These are phyloP conservation scores for Cerioporus squamosus DNA, from an alignment of 1,284 basidiomycete genomes.

Conservation along the genomic window DNA sequence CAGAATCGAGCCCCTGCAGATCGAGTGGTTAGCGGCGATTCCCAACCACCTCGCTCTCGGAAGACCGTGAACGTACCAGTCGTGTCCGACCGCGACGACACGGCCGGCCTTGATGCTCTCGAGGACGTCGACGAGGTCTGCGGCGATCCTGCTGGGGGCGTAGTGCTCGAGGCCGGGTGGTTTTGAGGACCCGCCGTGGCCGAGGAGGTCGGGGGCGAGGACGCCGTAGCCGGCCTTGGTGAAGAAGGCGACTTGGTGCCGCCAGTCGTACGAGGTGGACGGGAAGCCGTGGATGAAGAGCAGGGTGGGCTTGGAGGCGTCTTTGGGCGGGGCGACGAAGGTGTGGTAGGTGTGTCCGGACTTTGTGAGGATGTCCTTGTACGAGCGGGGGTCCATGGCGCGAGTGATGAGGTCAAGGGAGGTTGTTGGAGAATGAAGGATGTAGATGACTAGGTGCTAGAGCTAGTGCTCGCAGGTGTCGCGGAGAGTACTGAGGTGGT, in stretches of 20 bases:
- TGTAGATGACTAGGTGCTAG: not conserved
- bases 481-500: not conserved
- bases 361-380: constrained; percentile 40
- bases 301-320: constrained; percentile 39
- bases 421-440: constrained; percentile 10
- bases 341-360: constrained; percentile 47
- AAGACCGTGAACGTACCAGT: constrained; percentile 42
- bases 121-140: constrained; percentile 53
- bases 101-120: constrained; percentile 41
- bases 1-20: constrained; percentile 43
- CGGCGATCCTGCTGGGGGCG: constrained; percentile 40
- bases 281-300: constrained; percentile 58
- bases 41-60: not conserved
- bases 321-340: constrained; percentile 30
- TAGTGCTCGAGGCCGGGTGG: constrained; percentile 48
- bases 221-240: constrained; percentile 49
- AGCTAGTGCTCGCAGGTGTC: not conserved
- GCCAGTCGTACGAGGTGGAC: constrained; percentile 49
- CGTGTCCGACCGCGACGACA: constrained; percentile 51
- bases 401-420: not conserved
- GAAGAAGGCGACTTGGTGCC: constrained; percentile 48
- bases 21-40: not conserved
- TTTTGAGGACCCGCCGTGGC: constrained; percentile 57
- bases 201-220: constrained; percentile 57
- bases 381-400: constrained; percentile 35